phyloP scores from a whole-genome alignment of 768 basidiomycete genomes.

The Amanita thiersii region DNA sequence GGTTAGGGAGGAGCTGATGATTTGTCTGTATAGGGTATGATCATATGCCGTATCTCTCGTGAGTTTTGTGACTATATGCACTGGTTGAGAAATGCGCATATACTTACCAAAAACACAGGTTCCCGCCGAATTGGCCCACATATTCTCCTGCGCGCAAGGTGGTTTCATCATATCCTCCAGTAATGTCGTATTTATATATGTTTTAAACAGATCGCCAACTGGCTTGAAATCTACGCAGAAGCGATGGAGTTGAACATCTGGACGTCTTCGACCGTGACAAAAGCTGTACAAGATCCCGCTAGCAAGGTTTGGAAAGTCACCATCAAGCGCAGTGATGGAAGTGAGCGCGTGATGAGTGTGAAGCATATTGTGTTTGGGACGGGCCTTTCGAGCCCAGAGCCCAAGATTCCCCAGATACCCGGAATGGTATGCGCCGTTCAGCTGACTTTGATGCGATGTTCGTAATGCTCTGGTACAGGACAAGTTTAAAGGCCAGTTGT shows the following conservation, averaged over 20 bases:
- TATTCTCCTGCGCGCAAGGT: constrained; percentile 45
- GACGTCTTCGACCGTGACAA: constrained; percentile 40
- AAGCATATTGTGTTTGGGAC: constrained; percentile 52
- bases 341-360: constrained; percentile 27
- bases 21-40: constrained; percentile 29
- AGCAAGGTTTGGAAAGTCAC: constrained; percentile 37
- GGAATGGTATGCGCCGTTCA: constrained; percentile 23
- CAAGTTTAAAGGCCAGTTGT: constrained; percentile 37
- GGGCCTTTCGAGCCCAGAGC: constrained; percentile 40
- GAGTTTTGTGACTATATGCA: constrained; percentile 11
- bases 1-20: too few species aligned
- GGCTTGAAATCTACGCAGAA: constrained; percentile 56
- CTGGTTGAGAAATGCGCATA: not conserved
- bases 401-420: constrained; percentile 36
- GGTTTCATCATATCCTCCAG: not conserved
- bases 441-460: not conserved
- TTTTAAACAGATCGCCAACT: constrained; percentile 45
- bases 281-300: constrained; percentile 26
- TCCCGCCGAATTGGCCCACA: constrained; percentile 49
- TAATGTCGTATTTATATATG: not conserved
- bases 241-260: constrained; percentile 56
- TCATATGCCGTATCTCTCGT: constrained; percentile 50
- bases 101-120: constrained; percentile 22
- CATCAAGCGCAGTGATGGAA: constrained; percentile 24
- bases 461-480: constrained; percentile 16